These are phyloP conservation scores for Styphnolobium japonicum DNA, from an alignment of 306 rosid genomes.

Conservation along the genomic window DNA sequence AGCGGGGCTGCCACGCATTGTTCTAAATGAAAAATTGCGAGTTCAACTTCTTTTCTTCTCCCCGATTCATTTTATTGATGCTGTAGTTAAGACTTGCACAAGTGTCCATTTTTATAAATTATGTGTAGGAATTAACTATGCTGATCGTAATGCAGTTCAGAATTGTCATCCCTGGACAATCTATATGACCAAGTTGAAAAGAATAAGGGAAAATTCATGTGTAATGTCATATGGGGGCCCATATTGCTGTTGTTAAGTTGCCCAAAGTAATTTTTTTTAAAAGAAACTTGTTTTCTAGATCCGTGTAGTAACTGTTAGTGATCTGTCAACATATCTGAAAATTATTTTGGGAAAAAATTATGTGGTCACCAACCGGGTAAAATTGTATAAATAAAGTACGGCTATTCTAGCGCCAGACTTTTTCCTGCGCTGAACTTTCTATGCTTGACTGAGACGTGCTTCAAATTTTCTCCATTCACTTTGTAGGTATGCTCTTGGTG, in stretches of 20 bases:
- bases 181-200: not conserved
- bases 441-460: not conserved
- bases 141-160: not conserved
- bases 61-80: not conserved
- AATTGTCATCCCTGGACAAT: not conserved
- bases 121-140: not conserved
- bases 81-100: not conserved
- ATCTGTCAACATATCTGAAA: not conserved
- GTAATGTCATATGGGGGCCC: not conserved
- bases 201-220: not conserved
- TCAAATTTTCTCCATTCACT: not conserved
- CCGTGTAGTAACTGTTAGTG: not conserved
- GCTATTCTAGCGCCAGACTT: not conserved
- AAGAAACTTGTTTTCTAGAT: not conserved
- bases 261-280: not conserved
- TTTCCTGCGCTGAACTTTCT: not conserved
- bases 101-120: not conserved
- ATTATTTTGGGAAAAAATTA: not conserved
- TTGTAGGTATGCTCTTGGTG: constrained; percentile 54
- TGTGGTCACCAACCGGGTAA: not conserved
- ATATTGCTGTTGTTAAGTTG: not conserved
- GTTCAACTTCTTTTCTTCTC: constrained; percentile 27
- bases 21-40: constrained; percentile 55
- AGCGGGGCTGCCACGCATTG: constrained; percentile 32
- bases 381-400: not conserved